Conservation (phyloP, 495 filamentous ascomycete genomes). For the Neurospora intermedia region DNA sequence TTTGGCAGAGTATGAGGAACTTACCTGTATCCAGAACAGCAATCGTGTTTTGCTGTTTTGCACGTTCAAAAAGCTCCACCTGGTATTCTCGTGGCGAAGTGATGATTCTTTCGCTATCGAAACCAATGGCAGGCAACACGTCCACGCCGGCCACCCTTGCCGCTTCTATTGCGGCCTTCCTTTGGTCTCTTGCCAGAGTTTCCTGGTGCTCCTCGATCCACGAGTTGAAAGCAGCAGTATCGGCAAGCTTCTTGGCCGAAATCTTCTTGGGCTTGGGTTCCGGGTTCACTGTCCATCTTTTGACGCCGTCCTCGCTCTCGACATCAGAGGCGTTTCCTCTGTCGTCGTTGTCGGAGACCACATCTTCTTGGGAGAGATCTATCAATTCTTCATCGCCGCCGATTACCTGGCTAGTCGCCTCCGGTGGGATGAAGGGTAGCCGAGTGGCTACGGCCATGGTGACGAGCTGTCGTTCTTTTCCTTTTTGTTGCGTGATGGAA, state of each 20-base stretch:
- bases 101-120: slow-evolving; percentile 43
- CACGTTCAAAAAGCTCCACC: slow-evolving; percentile 80
- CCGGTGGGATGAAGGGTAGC: not conserved
- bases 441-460: not conserved
- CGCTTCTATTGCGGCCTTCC: slow-evolving; percentile 9
- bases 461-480: not conserved
- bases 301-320: slow-evolving; percentile 20
- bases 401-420: not conserved
- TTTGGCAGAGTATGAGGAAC: not conserved
- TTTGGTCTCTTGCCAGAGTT: slow-evolving; percentile 2
- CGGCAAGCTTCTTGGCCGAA: slow-evolving; percentile 36
- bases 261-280: slow-evolving; percentile 22
- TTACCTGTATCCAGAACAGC: slow-evolving; percentile 89
- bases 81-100: slow-evolving; percentile 82
- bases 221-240: slow-evolving; percentile 43
- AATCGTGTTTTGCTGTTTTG: slow-evolving; percentile 80
- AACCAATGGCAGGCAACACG: slow-evolving; percentile 14
- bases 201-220: slow-evolving; percentile 28
- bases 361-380: not conserved
- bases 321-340: slow-evolving; percentile 6
- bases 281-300: slow-evolving; percentile 14
- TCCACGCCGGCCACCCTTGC: slow-evolving; percentile 11
- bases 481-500: not conserved
- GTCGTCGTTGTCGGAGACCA: slow-evolving; percentile 5
- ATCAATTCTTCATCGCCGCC: not conserved